Evolutionary conservation across 2,329 filamentous ascomycete species (phyloP), one percentile per base, ranked within the genome.

Genomic region (Botrytis fragariae): DNA sequence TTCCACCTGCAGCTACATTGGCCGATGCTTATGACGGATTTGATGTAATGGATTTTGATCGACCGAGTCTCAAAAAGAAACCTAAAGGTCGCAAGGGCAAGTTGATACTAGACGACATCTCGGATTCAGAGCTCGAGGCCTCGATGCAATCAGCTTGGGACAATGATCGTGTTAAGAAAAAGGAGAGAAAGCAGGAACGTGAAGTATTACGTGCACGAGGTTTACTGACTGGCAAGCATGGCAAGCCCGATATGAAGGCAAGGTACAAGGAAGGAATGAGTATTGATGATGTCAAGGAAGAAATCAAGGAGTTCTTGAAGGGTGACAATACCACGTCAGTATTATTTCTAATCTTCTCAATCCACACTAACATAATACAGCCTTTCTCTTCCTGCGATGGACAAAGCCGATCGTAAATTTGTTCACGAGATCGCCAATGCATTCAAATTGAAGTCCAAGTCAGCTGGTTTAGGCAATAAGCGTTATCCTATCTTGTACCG

Each of bases 401-500:
- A 93, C 73, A 93, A 94, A 75, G 83, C 87, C 62, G 88, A 91
- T 57, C 91, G 96, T 68, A 95, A 93, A 81, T 84, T 90, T 9
- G 86, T 98, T 29, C 96, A 99, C 81, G 89, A 93, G 74, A 82
- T 97, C 57, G 94, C 93, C 20, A 88, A 88, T 78, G 87, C 87
- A 54, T 89, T 98, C 80, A 90, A 90, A 25, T 84, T 98, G 74
- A 95, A 92, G 76, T 97, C 95, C 4, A 93, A 95, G 79, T 98
- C 95, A 0, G 87, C 89, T 32, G 95, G 95, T 2, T 87, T 87
- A 68, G 94, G 91, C 12, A 87, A 88, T 35, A 87, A 89, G 68
- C 90, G 96, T 42, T 93, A 93, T 77, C 92, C 94, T 0, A 87
- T 93, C 0, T 86, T 98, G 3, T 91, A 91, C 76, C 94, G 95